These are phyloP conservation scores for Phylloporus arenicola DNA, from an alignment of 768 basidiomycete species.

Conservation along the genomic window DNA sequence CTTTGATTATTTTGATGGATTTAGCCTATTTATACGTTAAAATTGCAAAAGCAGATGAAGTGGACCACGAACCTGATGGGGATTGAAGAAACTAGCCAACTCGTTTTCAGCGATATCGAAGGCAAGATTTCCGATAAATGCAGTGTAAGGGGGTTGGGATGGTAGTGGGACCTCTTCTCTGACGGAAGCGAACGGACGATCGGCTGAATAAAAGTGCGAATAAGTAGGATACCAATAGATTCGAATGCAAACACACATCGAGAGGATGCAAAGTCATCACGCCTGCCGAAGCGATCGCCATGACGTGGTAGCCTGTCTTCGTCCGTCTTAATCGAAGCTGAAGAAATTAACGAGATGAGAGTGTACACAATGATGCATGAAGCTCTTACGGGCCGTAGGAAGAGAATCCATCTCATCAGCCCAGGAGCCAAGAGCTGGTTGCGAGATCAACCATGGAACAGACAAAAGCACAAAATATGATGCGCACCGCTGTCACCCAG, in stretches of 20 bases:
- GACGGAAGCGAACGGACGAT: conserved; percentile 53
- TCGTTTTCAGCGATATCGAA: conserved; percentile 88
- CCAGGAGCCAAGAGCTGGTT: conserved; percentile 85
- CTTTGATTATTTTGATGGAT: conserved; percentile 88
- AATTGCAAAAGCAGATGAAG: neutral
- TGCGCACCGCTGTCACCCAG: conserved; percentile 76
- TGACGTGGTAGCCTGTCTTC: conserved; percentile 49
- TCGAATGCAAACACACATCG: conserved; percentile 45
- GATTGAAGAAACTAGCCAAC: conserved; percentile 73
- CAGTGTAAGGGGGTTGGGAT: conserved; percentile 88
- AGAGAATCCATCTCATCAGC: conserved; percentile 96
- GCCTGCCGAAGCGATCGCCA: conserved; percentile 50
- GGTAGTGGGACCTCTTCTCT: conserved; percentile 97
- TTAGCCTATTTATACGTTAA: conserved; percentile 47
- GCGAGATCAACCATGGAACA: conserved; percentile 12
- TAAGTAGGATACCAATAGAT: conserved; percentile 5
- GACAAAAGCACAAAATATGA: conserved; percentile 11
- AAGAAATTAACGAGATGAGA: conserved; percentile 13
- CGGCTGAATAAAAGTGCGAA: conserved; percentile 34
- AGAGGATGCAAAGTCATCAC: conserved; percentile 60
- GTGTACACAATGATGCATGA: conserved; percentile 4
- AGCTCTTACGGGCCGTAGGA: conserved; percentile 83
- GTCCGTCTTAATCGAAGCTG: conserved; percentile 67
- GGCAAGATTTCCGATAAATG: conserved; percentile 92
- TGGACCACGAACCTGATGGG: conserved; percentile 45